Evolutionary conservation across 805 yeast species (phyloP), one percentile per base, ranked within the genome.

Genomic region (Ogataea nonfermentans): DNA sequence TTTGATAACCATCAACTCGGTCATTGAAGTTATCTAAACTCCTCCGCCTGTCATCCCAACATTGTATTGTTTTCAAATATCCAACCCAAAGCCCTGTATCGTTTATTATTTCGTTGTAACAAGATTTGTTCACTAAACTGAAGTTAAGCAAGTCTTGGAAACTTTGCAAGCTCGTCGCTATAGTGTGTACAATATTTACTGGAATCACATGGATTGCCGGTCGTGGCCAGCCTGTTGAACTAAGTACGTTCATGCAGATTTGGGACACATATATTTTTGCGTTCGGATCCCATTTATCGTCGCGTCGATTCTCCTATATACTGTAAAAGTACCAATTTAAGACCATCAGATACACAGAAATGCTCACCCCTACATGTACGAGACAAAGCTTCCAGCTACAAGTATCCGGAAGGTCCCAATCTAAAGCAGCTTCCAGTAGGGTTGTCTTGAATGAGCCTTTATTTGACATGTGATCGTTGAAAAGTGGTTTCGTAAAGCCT

Each of bases 91-190:
- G 17, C 9, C 29, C 12, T 3, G 43, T 44, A 25, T 53, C 53
- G 23, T 47, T 50, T 6, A 33, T 42, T 2, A 58, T 41, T 26
- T 45, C 42, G 19, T 61, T 50, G 37, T 61, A 51, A 24, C 56
- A 50, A 6, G 41, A 16, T 29, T 61, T 62, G 34, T 54, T 55
- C 10, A 61, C 47, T 13, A 55, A 24, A 27, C 61, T 48, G 28
- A 57, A 56, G 39, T 51, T 56, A 10, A 61, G 14, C 13, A 63
- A 34, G 37, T 62, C 64, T 11, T 46, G 47, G 8, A 61, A 32
- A 29, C 42, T 48, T 28, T 41, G 13, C 20, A 63, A 17, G 44
- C 56, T 35, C 3, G 41, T 6, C 2, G 63, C 52, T 3, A 60
- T 52, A 2, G 9, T 19, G 23, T 50, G 57, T 2, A 52, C 40